These are phyloP conservation scores for Dispira parvispora DNA, from an alignment of 192 early-diverging fungal species.

Conservation along the genomic window DNA sequence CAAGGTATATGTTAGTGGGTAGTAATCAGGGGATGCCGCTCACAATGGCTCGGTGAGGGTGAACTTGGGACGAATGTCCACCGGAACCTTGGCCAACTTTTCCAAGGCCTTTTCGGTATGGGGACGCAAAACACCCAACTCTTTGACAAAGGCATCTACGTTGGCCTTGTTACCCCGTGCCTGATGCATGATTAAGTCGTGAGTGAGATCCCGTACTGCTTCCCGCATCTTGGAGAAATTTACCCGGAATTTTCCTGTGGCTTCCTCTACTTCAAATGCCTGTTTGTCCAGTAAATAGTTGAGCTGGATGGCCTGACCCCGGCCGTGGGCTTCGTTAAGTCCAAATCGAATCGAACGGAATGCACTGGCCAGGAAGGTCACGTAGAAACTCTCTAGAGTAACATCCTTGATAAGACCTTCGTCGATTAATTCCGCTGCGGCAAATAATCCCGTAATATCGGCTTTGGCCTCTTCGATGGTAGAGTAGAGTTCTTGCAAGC, in stretches of 20 bases:
- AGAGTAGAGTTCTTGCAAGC: constrained; percentile 48
- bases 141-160: constrained; percentile 35
- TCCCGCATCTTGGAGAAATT: constrained; percentile 34
- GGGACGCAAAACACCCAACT: constrained; percentile 31
- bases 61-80: constrained; percentile 28
- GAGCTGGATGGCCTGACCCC: constrained; percentile 56
- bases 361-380: constrained; percentile 53
- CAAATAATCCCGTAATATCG: constrained; percentile 50
- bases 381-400: constrained; percentile 41
- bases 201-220: constrained; percentile 40
- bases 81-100: constrained; percentile 29
- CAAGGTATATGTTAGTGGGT: too few relatives aligned
- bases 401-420: constrained; percentile 37
- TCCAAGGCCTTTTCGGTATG: constrained; percentile 34
- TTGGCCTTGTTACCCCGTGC: constrained; percentile 46
- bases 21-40: too few relatives aligned
- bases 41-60: constrained; percentile 14
- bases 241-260: constrained; percentile 32
- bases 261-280: constrained; percentile 32
- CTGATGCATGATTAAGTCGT: constrained; percentile 48
- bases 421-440: constrained; percentile 38
- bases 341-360: constrained; percentile 58
- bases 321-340: constrained; percentile 46
- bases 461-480: constrained; percentile 67
- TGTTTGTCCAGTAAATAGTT: constrained; percentile 48